Base-by-base conservation (phyloP, 2,329 filamentous ascomycete genomes). In the Apiospora sp. region DNA sequence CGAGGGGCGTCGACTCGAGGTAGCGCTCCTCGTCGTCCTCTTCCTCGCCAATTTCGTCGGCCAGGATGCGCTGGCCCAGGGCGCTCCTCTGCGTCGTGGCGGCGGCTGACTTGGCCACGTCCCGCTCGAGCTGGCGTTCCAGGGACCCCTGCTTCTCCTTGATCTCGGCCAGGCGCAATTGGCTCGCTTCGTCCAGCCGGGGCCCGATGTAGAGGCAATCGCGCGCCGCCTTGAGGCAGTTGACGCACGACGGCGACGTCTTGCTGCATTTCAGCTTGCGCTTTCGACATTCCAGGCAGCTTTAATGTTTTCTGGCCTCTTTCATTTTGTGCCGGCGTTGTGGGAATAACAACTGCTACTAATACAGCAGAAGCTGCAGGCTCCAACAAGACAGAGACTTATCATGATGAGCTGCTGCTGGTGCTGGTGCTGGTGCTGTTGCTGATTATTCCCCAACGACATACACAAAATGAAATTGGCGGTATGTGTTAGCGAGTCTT, bases 201-300 rank as follows among this genome's bases (percentile, higher is more conserved):
- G 90, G 88, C 2, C 90, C 89, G 48, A 94, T 86, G 78, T 93
- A 94, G 49, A 93, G 79, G 76, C 88, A 90, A 27, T 89, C 87
- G 34, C 87, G 84, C 30, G 80, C 83, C 44, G 87, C 86, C 76
- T 87, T 88, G 74, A 83, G 83, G 81, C 91, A 92, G 81, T 93
- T 93, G 75, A 86, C 86, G 79, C 93, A 96, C 73, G 93, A 92
- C 69, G 92, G 88, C 27, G 81, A 86, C 82, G 79, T 79, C 79
- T 93, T 94, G 83, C 94, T 92, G 83, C 93, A 96, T 80, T 93
- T 94, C 72, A 95, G 85, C 82, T 96, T 96, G 54, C 93, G 88
- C 30, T 92, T 89, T 51, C 93, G 88, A 79, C 92, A 94, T 76
- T 76, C 75, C 64, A 76, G 70, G 51, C 75, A 78, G 46, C 76